These are phyloP conservation scores for Heterobasidion parviporum DNA, from an alignment of 1,284 basidiomycete species.

Conservation along the genomic window DNA sequence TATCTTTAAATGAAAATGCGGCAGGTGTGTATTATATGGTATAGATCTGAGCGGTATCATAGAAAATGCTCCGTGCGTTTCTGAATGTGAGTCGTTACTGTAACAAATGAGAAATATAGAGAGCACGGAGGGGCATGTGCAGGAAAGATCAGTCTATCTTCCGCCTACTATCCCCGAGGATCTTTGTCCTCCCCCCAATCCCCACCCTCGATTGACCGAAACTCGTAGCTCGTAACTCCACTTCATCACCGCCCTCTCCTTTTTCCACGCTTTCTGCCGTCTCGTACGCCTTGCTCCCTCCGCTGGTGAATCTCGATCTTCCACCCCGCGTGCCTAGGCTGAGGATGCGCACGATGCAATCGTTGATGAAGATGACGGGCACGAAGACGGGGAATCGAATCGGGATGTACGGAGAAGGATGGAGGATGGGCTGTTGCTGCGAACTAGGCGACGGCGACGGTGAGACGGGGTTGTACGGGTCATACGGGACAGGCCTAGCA, in stretches of 20 bases:
- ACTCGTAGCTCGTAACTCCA: constrained; percentile 12
- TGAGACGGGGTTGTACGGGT: constrained; percentile 59
- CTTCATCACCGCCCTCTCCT: constrained; percentile 26
- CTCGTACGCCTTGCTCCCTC: constrained; percentile 6
- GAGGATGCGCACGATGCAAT: constrained; percentile 54
- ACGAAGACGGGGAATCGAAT: constrained; percentile 72
- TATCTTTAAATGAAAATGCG: no score
- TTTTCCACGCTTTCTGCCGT: constrained; percentile 41
- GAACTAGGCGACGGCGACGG: constrained; percentile 16
- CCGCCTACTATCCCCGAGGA: not conserved
- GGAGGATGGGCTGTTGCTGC: constrained; percentile 27
- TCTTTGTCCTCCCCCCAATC: not conserved
- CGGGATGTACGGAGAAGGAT: constrained; percentile 69
- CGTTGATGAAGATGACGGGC: constrained; percentile 67
- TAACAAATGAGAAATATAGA: no score
- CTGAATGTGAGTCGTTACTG: no score
- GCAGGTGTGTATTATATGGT: no score
- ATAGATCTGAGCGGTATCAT: no score
- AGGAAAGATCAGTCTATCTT: not conserved
- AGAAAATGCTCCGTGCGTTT: no score
- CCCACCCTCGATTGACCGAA: not conserved
- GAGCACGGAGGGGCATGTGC: no score
- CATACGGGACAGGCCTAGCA: constrained; percentile 53
- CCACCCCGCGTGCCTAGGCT: constrained; percentile 41
- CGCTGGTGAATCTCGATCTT: constrained; percentile 29